Evolutionary conservation across 441 rosid genomes (phyloP).

Genomic region (Iberis amara): DNA sequence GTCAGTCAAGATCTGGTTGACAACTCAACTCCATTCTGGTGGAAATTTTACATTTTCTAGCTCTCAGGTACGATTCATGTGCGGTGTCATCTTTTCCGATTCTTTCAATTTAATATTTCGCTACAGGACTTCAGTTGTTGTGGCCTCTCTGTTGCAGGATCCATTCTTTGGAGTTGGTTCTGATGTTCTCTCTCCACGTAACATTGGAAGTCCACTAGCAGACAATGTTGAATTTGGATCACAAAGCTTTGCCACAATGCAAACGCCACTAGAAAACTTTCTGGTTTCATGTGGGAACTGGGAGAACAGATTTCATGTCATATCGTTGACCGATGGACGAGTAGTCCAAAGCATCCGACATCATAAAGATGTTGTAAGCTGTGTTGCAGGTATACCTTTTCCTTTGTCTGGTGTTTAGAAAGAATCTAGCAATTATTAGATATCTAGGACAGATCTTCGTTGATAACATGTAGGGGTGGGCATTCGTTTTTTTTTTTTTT

Average conservation of each 20-base stretch:
- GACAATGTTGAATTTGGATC: conserved; percentile 81
- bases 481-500: too few species aligned
- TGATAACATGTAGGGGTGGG: too few species aligned
- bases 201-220: conserved; percentile 82
- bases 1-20: conserved; percentile 94
- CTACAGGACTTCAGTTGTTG: conserved; percentile 11
- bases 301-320: conserved; percentile 97
- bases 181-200: conserved; percentile 85
- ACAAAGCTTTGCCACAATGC: conserved; percentile 77
- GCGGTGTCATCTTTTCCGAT: conserved; percentile 1
- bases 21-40: conserved; percentile 89
- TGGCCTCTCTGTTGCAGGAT: conserved; percentile 48
- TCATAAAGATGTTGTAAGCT: conserved; percentile 95
- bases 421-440: conserved; percentile 17
- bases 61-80: conserved; percentile 55
- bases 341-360: conserved; percentile 95
- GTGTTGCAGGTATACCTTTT: conserved; percentile 81
- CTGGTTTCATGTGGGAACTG: conserved; percentile 94
- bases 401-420: conserved; percentile 4
- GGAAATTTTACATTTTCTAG: conserved; percentile 95
- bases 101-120: conserved; percentile 2
- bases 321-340: conserved; percentile 85
- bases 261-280: conserved; percentile 69
- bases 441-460: not conserved
- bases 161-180: conserved; percentile 95